Evolutionary conservation across 257 asterid genomes (phyloP), one percentile per base, ranked within the genome.

Genomic region (Asclepias syriaca): DNA sequence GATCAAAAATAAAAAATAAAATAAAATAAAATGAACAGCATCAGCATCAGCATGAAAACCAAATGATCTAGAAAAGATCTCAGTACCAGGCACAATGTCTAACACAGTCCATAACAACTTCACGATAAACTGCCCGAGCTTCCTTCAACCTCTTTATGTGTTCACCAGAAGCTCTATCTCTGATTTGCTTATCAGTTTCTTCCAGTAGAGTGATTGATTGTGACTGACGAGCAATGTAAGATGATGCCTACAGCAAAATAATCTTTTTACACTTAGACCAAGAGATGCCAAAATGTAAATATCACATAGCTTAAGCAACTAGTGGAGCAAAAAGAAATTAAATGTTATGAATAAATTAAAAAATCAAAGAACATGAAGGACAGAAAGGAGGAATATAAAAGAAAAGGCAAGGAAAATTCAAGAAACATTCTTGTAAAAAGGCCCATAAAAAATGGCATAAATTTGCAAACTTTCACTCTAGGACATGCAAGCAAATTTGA

Each of bases 51-150:
- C 19, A 9, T 29, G 29, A 69, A 18, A 57, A 56, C n/a, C 45
- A 57, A 15, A 58, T 21, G 61, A 32, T 24, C 46, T 15, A 60
- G 43, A 34, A 43, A 5, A 74, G 74, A 68, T 49, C 51, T 43
- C 40, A 39, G 59, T 93, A 93, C 98, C 98, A 93, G 78, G 96
- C 92, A 84, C 93, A 89, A 82, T 89, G 97, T 84, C 98, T 83
- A 82, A 91, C 90, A 81, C 96, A 91, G 77, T 93, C 93, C 91
- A 89, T 84, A 78, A 87, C 90, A 84, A 91, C 96, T 85, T 93
- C 98, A 50, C 96, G 80, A 67, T 89, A 87, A 65, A 75, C 86
- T 68, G 85, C 81, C 19, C 96, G 94, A 79, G 91, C 90, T 81
- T 91, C 98, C 88, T 89, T 93, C 87, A 91, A 78, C 61, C 89